Evolutionary conservation across 148 eudicot species (phyloP).

Genomic region (Rhododendron ovatum): DNA sequence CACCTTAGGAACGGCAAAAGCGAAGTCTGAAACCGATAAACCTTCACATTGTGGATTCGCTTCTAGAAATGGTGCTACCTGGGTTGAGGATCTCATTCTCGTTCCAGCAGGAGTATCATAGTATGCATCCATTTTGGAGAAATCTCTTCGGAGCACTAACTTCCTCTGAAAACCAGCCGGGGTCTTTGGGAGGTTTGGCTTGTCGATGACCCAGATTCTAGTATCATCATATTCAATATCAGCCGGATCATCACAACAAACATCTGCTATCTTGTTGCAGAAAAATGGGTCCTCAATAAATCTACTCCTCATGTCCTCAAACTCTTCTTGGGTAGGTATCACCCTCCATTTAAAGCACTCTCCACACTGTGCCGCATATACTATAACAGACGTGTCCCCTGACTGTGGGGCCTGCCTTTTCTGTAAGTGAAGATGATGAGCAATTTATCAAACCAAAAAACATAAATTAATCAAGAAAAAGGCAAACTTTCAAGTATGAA

Average conservation of each 20-base stretch:
- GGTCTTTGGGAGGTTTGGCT: constrained; percentile 60
- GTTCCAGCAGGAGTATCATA: constrained; percentile 53
- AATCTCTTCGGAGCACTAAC: constrained; percentile 49
- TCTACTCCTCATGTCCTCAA: constrained; percentile 54
- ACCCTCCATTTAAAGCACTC: constrained; percentile 74
- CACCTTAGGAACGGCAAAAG: constrained; percentile 52
- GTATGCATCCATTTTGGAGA: constrained; percentile 55
- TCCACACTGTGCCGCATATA: constrained; percentile 59
- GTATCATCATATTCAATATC: constrained; percentile 56
- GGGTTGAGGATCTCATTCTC: constrained; percentile 34
- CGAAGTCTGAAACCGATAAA: constrained; percentile 37
- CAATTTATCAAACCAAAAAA: neutral
- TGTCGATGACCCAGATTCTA: constrained; percentile 65
- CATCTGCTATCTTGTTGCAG: constrained; percentile 39
- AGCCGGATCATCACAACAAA: constrained; percentile 50
- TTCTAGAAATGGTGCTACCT: constrained; percentile 34
- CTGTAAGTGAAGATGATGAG: neutral
- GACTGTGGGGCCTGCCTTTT: neutral
- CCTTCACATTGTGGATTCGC: constrained; percentile 39
- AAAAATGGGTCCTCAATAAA: constrained; percentile 46
- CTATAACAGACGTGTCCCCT: neutral
- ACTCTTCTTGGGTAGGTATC: constrained; percentile 51
- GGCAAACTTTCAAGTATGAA: neutral
- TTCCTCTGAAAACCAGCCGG: constrained; percentile 57
- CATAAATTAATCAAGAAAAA: neutral